These are phyloP conservation scores for Solanum hybrid DNA, from an alignment of 305 asterid genomes.

Conservation along the genomic window DNA sequence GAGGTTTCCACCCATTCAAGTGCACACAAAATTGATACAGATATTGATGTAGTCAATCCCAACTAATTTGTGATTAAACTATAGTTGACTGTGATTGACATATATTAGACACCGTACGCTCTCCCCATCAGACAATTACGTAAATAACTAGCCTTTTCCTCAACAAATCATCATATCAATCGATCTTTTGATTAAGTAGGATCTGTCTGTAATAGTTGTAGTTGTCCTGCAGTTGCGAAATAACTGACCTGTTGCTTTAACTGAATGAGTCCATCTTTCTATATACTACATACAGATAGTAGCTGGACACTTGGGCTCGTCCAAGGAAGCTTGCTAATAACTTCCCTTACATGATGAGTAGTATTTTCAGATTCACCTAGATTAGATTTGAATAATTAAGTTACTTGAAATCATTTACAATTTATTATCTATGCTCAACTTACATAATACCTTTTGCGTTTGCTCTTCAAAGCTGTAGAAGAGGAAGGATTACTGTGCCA, in stretches of 20 bases:
- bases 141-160: background rate
- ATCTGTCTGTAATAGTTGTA: background rate
- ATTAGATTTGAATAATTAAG: background rate
- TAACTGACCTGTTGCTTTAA: background rate
- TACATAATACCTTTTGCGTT: slow-evolving; percentile 31
- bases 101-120: background rate
- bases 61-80: background rate
- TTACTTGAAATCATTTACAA: background rate
- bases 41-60: background rate
- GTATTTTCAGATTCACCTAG: background rate
- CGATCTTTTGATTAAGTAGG: background rate
- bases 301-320: background rate
- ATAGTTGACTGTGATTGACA: background rate
- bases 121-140: background rate
- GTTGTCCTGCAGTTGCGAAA: background rate
- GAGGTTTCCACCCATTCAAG: background rate
- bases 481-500: slow-evolving; percentile 47
- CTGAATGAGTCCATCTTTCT: background rate
- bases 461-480: slow-evolving; percentile 34
- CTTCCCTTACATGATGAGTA: background rate
- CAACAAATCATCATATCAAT: background rate
- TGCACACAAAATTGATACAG: background rate
- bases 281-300: background rate
- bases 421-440: background rate
- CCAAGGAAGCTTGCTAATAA: background rate